Conservation (phyloP, 1,139 yeast genomes). For the Protomyces pachydermus region DNA sequence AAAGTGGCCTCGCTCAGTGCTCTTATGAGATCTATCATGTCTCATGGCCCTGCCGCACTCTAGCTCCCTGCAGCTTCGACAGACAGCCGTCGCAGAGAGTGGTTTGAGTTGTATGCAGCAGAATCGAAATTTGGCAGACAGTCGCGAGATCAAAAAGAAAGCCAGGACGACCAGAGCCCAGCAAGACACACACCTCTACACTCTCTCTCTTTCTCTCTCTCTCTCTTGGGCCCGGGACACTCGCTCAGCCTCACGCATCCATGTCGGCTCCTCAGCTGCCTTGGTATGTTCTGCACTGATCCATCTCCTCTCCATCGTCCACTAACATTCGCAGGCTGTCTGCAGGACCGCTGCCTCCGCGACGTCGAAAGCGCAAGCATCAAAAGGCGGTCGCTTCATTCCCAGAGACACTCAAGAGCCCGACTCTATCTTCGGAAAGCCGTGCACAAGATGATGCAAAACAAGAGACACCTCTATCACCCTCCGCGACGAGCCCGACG, state of each 20-base stretch:
- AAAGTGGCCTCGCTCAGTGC: too few species aligned
- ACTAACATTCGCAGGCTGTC: constrained; percentile 7
- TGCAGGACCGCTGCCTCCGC: constrained; percentile 24
- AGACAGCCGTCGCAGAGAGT: too few species aligned
- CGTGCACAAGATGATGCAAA: not conserved
- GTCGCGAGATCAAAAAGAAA: too few species aligned
- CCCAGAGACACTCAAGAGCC: not conserved
- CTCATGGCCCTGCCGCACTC: too few species aligned
- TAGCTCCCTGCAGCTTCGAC: too few species aligned
- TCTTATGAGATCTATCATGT: too few species aligned
- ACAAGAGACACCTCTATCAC: not conserved
- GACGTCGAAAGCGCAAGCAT: constrained; percentile 4
- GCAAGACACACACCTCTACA: not conserved
- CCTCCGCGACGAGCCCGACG: not conserved
- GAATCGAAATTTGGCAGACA: too few species aligned
- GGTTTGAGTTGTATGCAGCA: too few species aligned
- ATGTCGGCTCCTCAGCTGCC: not conserved
- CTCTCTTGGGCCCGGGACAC: not conserved
- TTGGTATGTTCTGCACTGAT: not conserved
- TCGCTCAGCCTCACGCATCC: not conserved
- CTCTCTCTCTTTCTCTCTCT: too few species aligned
- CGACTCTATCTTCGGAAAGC: too few species aligned
- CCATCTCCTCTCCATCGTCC: too few species aligned
- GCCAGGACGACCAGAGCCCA: too few species aligned
- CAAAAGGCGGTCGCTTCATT: not conserved